phyloP scores from a whole-genome alignment of 2,329 filamentous ascomycete genomes.

The Sporothrix protearum region DNA sequence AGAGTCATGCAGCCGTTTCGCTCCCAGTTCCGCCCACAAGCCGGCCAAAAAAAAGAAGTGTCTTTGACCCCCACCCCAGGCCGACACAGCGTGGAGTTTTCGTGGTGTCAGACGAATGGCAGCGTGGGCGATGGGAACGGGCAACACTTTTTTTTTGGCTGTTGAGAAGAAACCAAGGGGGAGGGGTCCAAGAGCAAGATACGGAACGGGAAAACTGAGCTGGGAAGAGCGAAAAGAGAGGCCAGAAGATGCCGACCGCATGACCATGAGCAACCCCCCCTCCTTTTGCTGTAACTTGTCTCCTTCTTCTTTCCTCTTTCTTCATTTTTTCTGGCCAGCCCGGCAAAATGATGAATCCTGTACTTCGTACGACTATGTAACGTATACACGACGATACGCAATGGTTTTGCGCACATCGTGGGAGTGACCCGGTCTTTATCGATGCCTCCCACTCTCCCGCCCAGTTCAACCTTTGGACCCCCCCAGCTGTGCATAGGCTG shows the following conservation, averaged over 20 bases:
- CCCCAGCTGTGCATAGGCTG: not conserved
- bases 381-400: not conserved
- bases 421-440: not conserved
- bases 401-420: not conserved
- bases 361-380: too few species aligned
- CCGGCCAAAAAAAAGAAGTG: not conserved
- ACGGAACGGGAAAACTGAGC: not conserved
- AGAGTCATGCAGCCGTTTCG: constrained; percentile 14
- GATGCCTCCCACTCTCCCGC: not conserved
- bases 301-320: too few species aligned
- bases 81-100: constrained; percentile 17
- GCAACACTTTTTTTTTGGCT: not conserved
- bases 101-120: constrained; percentile 21
- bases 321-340: too few species aligned
- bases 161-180: not conserved
- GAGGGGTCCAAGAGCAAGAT: not conserved
- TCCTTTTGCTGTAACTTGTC: too few species aligned
- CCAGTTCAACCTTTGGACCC: not conserved
- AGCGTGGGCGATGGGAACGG: constrained; percentile 2
- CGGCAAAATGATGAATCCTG: too few species aligned
- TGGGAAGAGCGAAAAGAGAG: not conserved
- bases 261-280: constrained; percentile 1
- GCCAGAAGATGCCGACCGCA: not conserved
- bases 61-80: constrained; percentile 17
- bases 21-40: not conserved